Percentiles rank a stretch among this genome's conserved stretches.
Evolutionary conservation across 306 rosid genomes (phyloP).

Genomic region (Adenanthera pavonina): DNA sequence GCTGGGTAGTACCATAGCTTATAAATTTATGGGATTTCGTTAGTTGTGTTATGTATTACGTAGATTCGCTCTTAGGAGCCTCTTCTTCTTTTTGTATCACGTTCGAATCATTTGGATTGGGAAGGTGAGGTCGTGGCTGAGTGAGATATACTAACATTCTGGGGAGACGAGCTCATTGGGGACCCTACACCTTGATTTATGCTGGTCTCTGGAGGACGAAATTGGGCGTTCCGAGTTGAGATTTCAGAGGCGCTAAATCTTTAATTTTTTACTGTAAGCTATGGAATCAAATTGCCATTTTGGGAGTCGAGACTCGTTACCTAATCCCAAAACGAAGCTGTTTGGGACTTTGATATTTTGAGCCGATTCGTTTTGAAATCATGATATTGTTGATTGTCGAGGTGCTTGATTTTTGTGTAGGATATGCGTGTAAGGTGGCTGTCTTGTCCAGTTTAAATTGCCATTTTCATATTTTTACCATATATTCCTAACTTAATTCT

Average conservation of each 20-base stretch:
- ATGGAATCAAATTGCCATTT: neutral
- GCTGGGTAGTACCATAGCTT: conserved; percentile 21
- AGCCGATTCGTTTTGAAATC: neutral
- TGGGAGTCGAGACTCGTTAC: neutral
- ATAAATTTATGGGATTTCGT: conserved; percentile 28
- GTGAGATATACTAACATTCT: conserved; percentile 2
- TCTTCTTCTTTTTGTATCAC: neutral
- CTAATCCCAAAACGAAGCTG: neutral
- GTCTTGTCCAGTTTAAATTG: too few species aligned
- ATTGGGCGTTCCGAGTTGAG: neutral
- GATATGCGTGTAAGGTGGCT: neutral
- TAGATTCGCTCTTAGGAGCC: conserved; percentile 14
- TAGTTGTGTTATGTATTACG: conserved; percentile 12
- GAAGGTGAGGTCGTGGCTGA: conserved; percentile 5
- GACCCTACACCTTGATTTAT: neutral
- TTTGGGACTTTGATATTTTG: neutral
- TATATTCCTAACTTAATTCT: too few species aligned
- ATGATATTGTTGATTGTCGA: neutral
- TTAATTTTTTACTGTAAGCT: neutral
- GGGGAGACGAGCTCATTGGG: neutral
- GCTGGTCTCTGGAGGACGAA: neutral
- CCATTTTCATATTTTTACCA: too few species aligned
- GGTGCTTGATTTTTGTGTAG: neutral
- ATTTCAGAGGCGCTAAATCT: neutral
- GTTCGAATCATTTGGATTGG: conserved; percentile 1